Evolutionary conservation across 257 asterid species (phyloP).

Genomic region (Ehretia macrophylla): DNA sequence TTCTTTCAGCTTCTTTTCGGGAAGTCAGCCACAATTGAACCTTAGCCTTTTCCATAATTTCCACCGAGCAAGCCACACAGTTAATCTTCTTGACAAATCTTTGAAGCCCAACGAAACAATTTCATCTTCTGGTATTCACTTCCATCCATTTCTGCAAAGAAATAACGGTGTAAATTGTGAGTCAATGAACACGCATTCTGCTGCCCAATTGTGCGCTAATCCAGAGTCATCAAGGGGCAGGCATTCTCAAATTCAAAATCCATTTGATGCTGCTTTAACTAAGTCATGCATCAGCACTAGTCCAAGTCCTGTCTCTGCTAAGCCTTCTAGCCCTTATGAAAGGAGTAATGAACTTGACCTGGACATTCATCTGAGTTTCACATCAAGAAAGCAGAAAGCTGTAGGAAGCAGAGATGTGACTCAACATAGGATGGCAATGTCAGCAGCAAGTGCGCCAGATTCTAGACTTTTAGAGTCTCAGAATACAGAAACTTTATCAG

Average conservation of each 20-base stretch:
- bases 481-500: constrained; percentile 19
- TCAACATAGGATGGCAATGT: constrained; percentile 17
- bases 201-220: constrained; percentile 29
- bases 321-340: constrained; percentile 29
- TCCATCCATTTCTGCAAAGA: constrained; percentile 90
- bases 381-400: constrained; percentile 41
- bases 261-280: constrained; percentile 12
- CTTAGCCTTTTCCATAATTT: constrained; percentile 75
- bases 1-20: constrained; percentile 53
- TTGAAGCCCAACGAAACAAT: constrained; percentile 43
- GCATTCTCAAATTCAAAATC: constrained; percentile 26
- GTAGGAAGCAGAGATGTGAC: constrained; percentile 25
- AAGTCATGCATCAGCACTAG: constrained; percentile 26
- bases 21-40: constrained; percentile 67
- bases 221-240: constrained; percentile 33
- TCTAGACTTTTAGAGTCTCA: constrained; percentile 21
- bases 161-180: constrained; percentile 37
- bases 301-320: constrained; percentile 35
- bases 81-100: constrained; percentile 56
- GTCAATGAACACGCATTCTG: constrained; percentile 25
- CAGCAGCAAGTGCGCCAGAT: constrained; percentile 14
- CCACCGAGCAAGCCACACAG: constrained; percentile 57
- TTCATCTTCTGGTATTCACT: constrained; percentile 46
- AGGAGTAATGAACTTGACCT: constrained; percentile 60
- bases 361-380: constrained; percentile 59